These are phyloP conservation scores for Kazachstania kunashirensis DNA, from an alignment of 805 yeast genomes.

Conservation along the genomic window DNA sequence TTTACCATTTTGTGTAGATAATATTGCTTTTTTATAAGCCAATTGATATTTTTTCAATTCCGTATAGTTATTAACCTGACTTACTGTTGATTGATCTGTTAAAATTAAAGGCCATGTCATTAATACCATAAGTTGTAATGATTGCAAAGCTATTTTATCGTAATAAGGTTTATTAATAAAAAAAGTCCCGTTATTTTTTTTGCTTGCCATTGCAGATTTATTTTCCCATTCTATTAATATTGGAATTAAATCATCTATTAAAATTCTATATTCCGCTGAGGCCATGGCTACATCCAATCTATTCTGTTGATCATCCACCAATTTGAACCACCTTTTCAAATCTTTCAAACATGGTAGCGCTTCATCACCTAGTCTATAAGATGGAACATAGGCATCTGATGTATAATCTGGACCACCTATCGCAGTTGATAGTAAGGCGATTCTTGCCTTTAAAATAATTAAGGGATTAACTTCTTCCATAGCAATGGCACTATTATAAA, in stretches of 20 bases:
- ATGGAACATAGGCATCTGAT: constrained; percentile 36
- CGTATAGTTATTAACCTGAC: constrained; percentile 48
- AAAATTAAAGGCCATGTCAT: constrained; percentile 79
- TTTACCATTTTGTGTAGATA: constrained; percentile 48
- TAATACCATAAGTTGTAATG: constrained; percentile 71
- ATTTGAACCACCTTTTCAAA: constrained; percentile 75
- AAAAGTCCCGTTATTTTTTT: constrained; percentile 17
- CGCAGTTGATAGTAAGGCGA: constrained; percentile 75
- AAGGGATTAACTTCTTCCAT: constrained; percentile 10
- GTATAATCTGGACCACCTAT: constrained; percentile 81
- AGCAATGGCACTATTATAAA: too few species aligned
- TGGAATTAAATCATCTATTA: constrained; percentile 60
- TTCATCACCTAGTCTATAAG: constrained; percentile 78
- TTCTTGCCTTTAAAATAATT: constrained; percentile 51
- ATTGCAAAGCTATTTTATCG: constrained; percentile 59
- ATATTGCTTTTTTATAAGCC: constrained; percentile 57
- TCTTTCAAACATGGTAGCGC: constrained; percentile 71
- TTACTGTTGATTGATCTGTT: constrained; percentile 47
- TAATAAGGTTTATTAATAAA: constrained; percentile 22
- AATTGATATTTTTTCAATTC: constrained; percentile 59
- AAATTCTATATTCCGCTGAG: constrained; percentile 68
- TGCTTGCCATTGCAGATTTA: constrained; percentile 20
- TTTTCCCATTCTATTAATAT: constrained; percentile 68
- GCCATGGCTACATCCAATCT: constrained; percentile 81
- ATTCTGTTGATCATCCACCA: constrained; percentile 65